Evolutionary conservation across 2,329 filamentous ascomycete genomes (phyloP), one percentile per base, ranked within the genome.

Genomic region (Aspergillus sp.): DNA sequence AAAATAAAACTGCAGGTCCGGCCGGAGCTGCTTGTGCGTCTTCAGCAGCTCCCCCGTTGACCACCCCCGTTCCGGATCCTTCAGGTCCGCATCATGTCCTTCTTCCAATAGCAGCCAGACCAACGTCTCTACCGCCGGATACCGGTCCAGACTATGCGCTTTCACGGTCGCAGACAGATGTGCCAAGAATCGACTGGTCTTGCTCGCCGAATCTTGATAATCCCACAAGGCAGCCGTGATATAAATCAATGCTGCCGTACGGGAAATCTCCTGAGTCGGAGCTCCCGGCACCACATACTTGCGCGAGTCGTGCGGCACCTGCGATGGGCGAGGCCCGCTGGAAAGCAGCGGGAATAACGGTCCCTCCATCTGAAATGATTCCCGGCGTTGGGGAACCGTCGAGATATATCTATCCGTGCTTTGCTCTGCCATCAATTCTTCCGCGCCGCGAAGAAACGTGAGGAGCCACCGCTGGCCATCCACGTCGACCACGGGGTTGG

Each of bases 51-150:
- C 63, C 4, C 62, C 64, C 1, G 62, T 64, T 7, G 57, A 61
- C 66, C 67, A 70, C 12, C 54, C 57, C 26, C 67, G 65, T 39
- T 64, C 56, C 0, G 62, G 50, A 27, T 67, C 59, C 41, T 54
- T 62, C 42, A 70, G 42, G 44, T 68, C 65, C 5, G 53, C 32
- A n/a, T 64, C 59, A 40, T 54, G 65, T 2, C 47, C 47, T 47
- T 69, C 66, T 37, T 68, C 63, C 10, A 70, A 44, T 5, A 70
- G 50, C n/a, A 68, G 46, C 62, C 65, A 70, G 11, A 68, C 40
- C 10, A 70, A 60, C 3, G 65, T 66, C 51, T 70, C 67, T 39
- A 65, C 64, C 3, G 64, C 64, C 4, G 59, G 64, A 40, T 61
- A 52, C 11, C 58, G 59, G 39, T 65, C 61, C 6, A 70, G 58